Percentiles rank a stretch among this genome's conserved stretches.
phyloP scores from a whole-genome alignment of 2,329 filamentous ascomycete species.

The Didymella pomorum region DNA sequence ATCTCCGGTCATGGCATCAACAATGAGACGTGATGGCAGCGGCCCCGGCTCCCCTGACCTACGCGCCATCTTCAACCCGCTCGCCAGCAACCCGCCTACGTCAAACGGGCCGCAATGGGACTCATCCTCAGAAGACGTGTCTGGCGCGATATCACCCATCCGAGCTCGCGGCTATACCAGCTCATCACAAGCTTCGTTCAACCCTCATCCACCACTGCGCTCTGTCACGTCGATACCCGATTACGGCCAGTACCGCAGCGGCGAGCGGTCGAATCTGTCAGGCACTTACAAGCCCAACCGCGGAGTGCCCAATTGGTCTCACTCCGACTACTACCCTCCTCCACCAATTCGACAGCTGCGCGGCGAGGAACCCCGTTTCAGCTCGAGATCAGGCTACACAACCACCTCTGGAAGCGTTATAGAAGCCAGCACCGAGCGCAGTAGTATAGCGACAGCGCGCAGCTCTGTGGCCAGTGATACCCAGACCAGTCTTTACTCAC shows the following conservation, averaged over 20 bases:
- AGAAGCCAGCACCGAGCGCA: conserved; percentile 75
- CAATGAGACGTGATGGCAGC: conserved; percentile 37
- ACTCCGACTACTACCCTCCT: conserved; percentile 43
- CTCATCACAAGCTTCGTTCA: conserved; percentile 40
- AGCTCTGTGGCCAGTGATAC: conserved; percentile 72
- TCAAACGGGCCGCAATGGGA: conserved; percentile 37
- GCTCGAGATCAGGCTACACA: conserved; percentile 68
- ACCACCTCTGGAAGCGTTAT: conserved; percentile 64
- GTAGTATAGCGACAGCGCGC: conserved; percentile 80
- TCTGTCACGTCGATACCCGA: conserved; percentile 51
- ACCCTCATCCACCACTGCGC: conserved; percentile 38
- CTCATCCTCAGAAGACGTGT: conserved; percentile 33
- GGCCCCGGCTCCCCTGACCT: conserved; percentile 42
- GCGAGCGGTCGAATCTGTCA: conserved; percentile 42
- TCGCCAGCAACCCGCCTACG: conserved; percentile 47
- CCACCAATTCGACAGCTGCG: conserved; percentile 39
- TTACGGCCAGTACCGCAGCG: conserved; percentile 42
- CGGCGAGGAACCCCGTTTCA: conserved; percentile 60
- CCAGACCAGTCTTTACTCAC: conserved; percentile 55
- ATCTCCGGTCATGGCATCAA: conserved; percentile 39
- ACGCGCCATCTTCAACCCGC: conserved; percentile 44
- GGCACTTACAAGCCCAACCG: conserved; percentile 49
- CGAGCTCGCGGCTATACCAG: conserved; percentile 46
- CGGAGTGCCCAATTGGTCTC: conserved; percentile 48
- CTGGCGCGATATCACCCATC: conserved; percentile 25